A percentile compares a stretch with the other conserved stretches of the same genome.
These are phyloP conservation scores for Tetrahymena borealis DNA, from an alignment of 73 alveolate species.

Conservation along the genomic window DNA sequence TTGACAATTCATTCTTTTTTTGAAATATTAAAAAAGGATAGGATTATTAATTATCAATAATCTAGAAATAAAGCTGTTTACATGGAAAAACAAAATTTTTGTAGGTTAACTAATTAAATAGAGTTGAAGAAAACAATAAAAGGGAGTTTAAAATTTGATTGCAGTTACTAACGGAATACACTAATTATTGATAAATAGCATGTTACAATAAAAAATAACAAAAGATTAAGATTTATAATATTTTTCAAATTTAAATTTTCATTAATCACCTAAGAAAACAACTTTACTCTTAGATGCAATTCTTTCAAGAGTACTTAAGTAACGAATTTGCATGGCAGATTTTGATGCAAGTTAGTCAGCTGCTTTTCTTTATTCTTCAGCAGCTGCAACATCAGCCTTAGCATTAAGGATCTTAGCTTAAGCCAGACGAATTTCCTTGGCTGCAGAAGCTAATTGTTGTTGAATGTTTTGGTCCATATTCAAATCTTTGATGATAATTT, in stretches of 20 bases:
- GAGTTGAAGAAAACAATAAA: no score
- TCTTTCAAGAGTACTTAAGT: not conserved
- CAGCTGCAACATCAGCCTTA: constrained; percentile 38
- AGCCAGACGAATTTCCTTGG: constrained; percentile 14
- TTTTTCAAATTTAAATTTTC: not conserved
- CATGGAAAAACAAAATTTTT: no score
- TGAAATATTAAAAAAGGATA: no score
- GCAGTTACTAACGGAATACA: no score
- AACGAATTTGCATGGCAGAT: constrained; percentile 39
- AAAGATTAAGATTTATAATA: no score
- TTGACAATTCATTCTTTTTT: no score
- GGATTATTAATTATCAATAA: no score
- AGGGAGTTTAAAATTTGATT: no score
- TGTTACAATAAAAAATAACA: no score
- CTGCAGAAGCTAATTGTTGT: constrained; percentile 37
- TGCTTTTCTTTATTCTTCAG: constrained; percentile 30
- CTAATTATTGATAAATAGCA: no score
- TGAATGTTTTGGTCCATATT: not conserved
- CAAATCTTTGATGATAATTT: constrained; percentile 21
- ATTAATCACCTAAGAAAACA: not conserved
- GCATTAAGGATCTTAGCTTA: constrained; percentile 36
- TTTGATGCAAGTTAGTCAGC: constrained; percentile 12
- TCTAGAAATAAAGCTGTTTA: no score
- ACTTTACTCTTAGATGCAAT: constrained; percentile 3
- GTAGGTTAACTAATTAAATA: no score